Base-by-base conservation (phyloP, 257 asterid genomes). In the Gentiana straminea region DNA sequence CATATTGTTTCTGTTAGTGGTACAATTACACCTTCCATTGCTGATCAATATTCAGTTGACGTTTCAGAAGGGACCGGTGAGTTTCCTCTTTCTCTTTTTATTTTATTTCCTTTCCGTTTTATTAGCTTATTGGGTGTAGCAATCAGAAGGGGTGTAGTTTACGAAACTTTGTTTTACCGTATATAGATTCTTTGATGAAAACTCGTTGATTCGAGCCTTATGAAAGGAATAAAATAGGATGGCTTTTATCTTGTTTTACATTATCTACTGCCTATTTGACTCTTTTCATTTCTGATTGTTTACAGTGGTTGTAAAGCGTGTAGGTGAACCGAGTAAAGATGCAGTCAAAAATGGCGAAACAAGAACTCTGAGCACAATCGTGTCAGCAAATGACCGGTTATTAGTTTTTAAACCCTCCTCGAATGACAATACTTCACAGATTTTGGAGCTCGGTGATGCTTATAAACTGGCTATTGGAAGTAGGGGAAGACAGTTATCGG, bases 401-500 rank as follows among this genome's bases (percentile, higher is more conserved):
- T 48, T 65, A 52, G 81, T 70, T 69, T 55, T 68, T 49, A 82
- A 77, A 58, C 74, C 80, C 44, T 45, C 58, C 38, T 64, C 64
- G 62, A 49, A 56, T 33, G 84, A 74, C 50, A 65, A 53, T 55
- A 62, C 69, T 59, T 55, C 61, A 38, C 88, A 70, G 59, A 49
- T 36, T 50, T 68, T 89, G 58, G 93, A 89, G 48, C 87, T 89
- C 48, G 85, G 83, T 9, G 97, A 86, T 67, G 95, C 94, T 57
- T 89, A 89, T 69, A 89, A 64, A 65, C 64, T 83, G 65, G 97
- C 94, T 49, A 52, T 86, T 52, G 79, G 88, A 49, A 68, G 68
- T 58, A 76, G 80, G 68, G 82, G 84, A 37, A 73, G 91, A 51
- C 97, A 84, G 61, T 58, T 86, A 57, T 82, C 97, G 0, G 95